These are phyloP conservation scores for Suillus clintonianus DNA, from an alignment of 768 basidiomycete genomes.

Conservation along the genomic window DNA sequence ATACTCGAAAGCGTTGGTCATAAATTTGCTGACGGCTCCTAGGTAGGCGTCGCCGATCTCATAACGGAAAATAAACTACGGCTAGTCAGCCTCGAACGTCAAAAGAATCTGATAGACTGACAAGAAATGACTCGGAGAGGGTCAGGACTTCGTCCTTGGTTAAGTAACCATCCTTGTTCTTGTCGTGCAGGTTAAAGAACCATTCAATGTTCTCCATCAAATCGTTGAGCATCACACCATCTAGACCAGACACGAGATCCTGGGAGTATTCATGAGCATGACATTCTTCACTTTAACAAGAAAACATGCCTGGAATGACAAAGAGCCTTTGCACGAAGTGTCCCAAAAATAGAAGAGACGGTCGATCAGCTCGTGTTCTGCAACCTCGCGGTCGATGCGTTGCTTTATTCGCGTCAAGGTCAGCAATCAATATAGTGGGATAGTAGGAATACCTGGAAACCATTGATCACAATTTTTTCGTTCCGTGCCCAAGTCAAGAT, in stretches of 20 bases:
- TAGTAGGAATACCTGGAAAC: slow-evolving; percentile 66
- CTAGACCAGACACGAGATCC: slow-evolving; percentile 88
- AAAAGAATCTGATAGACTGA: slow-evolving; percentile 35
- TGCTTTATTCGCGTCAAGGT: slow-evolving; percentile 46
- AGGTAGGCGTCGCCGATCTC: slow-evolving; percentile 96
- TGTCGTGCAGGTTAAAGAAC: slow-evolving; percentile 96
- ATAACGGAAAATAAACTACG: slow-evolving; percentile 95
- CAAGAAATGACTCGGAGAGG: slow-evolving; percentile 90
- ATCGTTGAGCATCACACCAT: slow-evolving; percentile 93
- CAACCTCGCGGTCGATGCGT: slow-evolving; percentile 86
- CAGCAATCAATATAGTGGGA: slow-evolving; percentile 3
- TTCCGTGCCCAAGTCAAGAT: slow-evolving; percentile 95
- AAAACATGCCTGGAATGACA: slow-evolving; percentile 79
- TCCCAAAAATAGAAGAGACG: slow-evolving; percentile 97
- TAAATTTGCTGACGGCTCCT: slow-evolving; percentile 94
- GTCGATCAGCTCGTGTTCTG: slow-evolving; percentile 95
- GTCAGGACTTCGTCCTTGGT: slow-evolving; percentile 97
- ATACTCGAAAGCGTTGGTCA: slow-evolving; percentile 98
- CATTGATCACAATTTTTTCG: slow-evolving; percentile 90
- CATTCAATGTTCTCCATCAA: slow-evolving; percentile 99
- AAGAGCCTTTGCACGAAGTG: slow-evolving; percentile 70
- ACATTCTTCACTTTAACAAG: neutral
- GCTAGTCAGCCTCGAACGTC: slow-evolving; percentile 6
- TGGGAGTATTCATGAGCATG: slow-evolving; percentile 31
- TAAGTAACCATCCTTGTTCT: slow-evolving; percentile 92